Conservation (phyloP, 2,329 filamentous ascomycete species). For the Aschersonia sp. region DNA sequence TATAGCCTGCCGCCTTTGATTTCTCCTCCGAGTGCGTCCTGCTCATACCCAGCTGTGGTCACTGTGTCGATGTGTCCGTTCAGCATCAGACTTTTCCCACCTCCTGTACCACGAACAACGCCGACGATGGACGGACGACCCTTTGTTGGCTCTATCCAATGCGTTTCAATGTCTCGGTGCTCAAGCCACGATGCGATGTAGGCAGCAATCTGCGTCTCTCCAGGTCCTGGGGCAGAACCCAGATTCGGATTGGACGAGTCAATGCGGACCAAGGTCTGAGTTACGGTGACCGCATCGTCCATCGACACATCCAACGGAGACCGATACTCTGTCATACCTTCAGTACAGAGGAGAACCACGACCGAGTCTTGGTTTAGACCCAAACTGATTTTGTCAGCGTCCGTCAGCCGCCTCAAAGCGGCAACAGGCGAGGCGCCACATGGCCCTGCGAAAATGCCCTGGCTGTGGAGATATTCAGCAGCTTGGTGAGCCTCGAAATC, state of each 20-base stretch:
- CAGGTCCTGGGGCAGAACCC: constrained; percentile 24
- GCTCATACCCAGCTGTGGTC: constrained; percentile 29
- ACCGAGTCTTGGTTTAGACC: constrained; percentile 32
- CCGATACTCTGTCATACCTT: constrained; percentile 37
- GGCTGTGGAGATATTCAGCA: constrained; percentile 33
- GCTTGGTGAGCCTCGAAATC: constrained; percentile 49
- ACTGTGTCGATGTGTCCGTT: constrained; percentile 41
- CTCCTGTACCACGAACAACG: constrained; percentile 28
- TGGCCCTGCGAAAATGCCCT: constrained; percentile 39
- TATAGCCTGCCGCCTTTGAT: constrained; percentile 24
- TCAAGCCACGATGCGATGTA: constrained; percentile 35
- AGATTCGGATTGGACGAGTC: constrained; percentile 32
- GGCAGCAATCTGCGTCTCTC: constrained; percentile 28
- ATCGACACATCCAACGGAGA: constrained; percentile 24
- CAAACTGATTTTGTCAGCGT: constrained; percentile 17
- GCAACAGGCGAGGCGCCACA: constrained; percentile 47
- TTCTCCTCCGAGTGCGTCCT: constrained; percentile 27
- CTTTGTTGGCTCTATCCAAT: constrained; percentile 29
- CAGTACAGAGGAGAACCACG: constrained; percentile 51
- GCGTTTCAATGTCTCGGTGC: constrained; percentile 33
- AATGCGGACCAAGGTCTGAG: constrained; percentile 30
- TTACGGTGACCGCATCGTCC: constrained; percentile 26
- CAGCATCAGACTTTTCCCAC: constrained; percentile 33
- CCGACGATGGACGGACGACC: constrained; percentile 37
- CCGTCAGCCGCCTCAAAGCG: constrained; percentile 36